Conservation (phyloP, 495 filamentous ascomycete species). For the Annulohypoxylon nitens region DNA sequence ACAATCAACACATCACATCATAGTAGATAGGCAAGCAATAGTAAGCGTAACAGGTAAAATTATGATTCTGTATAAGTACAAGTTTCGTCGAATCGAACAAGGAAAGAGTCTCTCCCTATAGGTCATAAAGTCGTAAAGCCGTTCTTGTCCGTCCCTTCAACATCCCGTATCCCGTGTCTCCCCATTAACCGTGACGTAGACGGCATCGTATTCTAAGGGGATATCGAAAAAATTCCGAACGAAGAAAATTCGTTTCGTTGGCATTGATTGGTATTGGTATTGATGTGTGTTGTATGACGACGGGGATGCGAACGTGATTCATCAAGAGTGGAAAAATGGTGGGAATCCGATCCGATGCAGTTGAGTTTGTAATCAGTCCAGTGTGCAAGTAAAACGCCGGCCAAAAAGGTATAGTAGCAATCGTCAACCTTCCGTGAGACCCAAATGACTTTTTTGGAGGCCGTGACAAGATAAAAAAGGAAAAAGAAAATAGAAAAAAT, state of each 20-base stretch:
- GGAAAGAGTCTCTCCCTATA: neutral
- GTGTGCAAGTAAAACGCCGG: conserved; percentile 26
- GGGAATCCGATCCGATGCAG: conserved; percentile 6
- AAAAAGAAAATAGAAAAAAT: neutral
- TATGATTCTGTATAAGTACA: conserved; percentile 6
- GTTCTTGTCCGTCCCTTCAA: neutral
- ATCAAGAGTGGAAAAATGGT: conserved; percentile 10
- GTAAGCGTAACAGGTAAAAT: conserved; percentile 4
- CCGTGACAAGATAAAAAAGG: neutral
- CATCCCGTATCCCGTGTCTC: conserved; percentile 2
- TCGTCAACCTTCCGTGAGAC: conserved; percentile 16
- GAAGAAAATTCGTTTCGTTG: conserved; percentile 4
- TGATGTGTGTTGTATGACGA: conserved; percentile 2
- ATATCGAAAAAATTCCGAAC: neutral
- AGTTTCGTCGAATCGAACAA: conserved; percentile 6
- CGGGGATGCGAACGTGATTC: conserved; percentile 5
- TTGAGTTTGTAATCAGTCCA: neutral
- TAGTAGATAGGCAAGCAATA: neutral
- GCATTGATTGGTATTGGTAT: neutral
- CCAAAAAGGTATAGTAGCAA: conserved; percentile 30
- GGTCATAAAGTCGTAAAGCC: conserved; percentile 34
- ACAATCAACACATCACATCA: neutral
- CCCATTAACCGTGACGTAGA: neutral
- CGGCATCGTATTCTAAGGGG: neutral
- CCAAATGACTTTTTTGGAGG: conserved; percentile 8